phyloP scores from a whole-genome alignment of 495 filamentous ascomycete genomes.

The Pyronema domesticum region DNA sequence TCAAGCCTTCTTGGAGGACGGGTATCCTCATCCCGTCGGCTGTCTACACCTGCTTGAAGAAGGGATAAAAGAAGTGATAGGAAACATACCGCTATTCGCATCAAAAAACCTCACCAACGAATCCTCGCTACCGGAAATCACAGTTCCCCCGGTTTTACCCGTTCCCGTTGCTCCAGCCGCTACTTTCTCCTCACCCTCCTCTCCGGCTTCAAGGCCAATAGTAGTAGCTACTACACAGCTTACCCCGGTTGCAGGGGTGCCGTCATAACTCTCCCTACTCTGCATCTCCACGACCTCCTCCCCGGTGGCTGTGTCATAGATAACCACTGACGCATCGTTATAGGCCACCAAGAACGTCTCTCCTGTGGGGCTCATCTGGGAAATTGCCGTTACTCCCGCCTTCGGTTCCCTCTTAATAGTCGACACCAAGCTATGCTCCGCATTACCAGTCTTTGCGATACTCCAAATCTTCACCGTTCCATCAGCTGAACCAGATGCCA shows the following conservation, averaged over 20 bases:
- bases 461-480: constrained; percentile 88
- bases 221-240: constrained; percentile 85
- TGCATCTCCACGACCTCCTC: constrained; percentile 87
- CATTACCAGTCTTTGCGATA: constrained; percentile 35
- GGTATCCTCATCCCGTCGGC: neutral
- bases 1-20: constrained; percentile 22
- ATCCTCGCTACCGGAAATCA: constrained; percentile 93
- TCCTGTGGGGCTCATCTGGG: constrained; percentile 64
- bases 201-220: constrained; percentile 42
- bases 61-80: no score
- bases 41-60: neutral
- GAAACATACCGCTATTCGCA: constrained; percentile 80
- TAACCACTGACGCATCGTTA: constrained; percentile 69
- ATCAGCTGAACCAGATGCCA: constrained; percentile 86
- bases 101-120: constrained; percentile 91
- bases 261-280: constrained; percentile 81
- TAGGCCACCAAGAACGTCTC: constrained; percentile 90
- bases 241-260: constrained; percentile 62
- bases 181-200: constrained; percentile 45
- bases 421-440: constrained; percentile 53
- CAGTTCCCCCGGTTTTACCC: constrained; percentile 70
- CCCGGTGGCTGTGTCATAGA: constrained; percentile 79
- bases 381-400: constrained; percentile 80
- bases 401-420: constrained; percentile 55
- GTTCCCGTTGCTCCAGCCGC: constrained; percentile 70